Evolutionary conservation across 2,329 filamentous ascomycete genomes (phyloP).

Genomic region (Hymenoscyphus scutula): DNA sequence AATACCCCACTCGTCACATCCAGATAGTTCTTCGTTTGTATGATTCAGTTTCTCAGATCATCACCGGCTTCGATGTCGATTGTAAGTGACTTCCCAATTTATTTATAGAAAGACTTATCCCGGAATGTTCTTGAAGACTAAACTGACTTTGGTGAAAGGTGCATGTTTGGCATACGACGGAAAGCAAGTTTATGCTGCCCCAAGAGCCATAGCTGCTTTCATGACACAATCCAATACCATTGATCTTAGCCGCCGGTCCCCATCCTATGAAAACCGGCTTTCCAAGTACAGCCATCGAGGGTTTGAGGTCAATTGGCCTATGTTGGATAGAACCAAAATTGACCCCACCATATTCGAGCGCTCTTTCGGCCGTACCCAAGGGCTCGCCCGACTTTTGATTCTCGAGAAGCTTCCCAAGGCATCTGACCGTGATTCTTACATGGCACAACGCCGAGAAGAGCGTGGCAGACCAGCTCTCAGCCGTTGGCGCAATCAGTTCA

Average conservation of each 20-base stretch:
- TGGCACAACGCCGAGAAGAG: slow-evolving; percentile 67
- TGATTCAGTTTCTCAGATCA: slow-evolving; percentile 77
- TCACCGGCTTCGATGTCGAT: slow-evolving; percentile 87
- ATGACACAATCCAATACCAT: slow-evolving; percentile 81
- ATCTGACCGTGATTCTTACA: slow-evolving; percentile 66
- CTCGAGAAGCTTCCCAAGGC: slow-evolving; percentile 73
- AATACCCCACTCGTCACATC: slow-evolving; percentile 80
- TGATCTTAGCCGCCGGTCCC: slow-evolving; percentile 75
- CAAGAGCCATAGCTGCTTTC: slow-evolving; percentile 73
- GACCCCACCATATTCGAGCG: slow-evolving; percentile 87
- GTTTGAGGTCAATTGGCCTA: slow-evolving; percentile 80
- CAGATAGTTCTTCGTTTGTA: slow-evolving; percentile 84
- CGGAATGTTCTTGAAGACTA: not conserved
- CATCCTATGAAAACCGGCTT: slow-evolving; percentile 83
- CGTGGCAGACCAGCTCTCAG: slow-evolving; percentile 63
- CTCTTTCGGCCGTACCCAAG: slow-evolving; percentile 71
- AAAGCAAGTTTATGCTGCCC: slow-evolving; percentile 73
- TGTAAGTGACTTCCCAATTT: slow-evolving; percentile 45
- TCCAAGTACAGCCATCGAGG: slow-evolving; percentile 82
- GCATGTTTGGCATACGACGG: slow-evolving; percentile 80
- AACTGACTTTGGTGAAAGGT: not conserved
- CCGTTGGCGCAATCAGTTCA: slow-evolving; percentile 42
- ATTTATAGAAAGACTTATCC: not conserved
- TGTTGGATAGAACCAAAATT: slow-evolving; percentile 69
- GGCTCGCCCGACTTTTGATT: slow-evolving; percentile 75